phyloP scores from a whole-genome alignment of 140 eudicot species.

The Cichorium intybus region DNA sequence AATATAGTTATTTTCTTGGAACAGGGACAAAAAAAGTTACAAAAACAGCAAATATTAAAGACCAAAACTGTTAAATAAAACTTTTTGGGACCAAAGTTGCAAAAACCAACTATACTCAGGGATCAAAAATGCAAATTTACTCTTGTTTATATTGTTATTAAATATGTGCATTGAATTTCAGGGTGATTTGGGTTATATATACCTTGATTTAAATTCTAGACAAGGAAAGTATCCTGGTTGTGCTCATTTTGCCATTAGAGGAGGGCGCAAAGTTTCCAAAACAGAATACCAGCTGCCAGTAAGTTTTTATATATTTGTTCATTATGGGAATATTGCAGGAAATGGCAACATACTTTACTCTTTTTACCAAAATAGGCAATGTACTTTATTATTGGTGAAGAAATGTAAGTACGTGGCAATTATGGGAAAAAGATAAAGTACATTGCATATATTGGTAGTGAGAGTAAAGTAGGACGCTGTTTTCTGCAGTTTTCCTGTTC shows the following conservation, averaged over 20 bases:
- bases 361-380: too few species aligned
- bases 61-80: too few species aligned
- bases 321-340: too few species aligned
- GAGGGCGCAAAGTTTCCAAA: conserved; percentile 79
- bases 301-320: conserved; percentile 20
- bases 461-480: too few species aligned
- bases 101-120: background rate
- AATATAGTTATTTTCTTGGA: background rate
- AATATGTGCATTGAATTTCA: conserved; percentile 27
- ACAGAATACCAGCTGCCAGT: conserved; percentile 94
- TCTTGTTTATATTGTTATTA: background rate
- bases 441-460: too few species aligned
- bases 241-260: conserved; percentile 94
- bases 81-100: conserved; percentile 5
- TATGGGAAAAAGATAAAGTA: too few species aligned
- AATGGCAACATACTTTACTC: too few species aligned
- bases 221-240: conserved; percentile 80
- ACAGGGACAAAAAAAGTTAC: too few species aligned
- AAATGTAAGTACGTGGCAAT: too few species aligned
- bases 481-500: too few species aligned
- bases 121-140: background rate
- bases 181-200: conserved; percentile 94
- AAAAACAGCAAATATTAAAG: background rate
- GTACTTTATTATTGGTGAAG: too few species aligned
- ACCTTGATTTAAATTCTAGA: conserved; percentile 90